Evolutionary conservation across 2,329 filamentous ascomycete genomes (phyloP), one percentile per base, ranked within the genome.

Genomic region (Waltergamsia citrina): DNA sequence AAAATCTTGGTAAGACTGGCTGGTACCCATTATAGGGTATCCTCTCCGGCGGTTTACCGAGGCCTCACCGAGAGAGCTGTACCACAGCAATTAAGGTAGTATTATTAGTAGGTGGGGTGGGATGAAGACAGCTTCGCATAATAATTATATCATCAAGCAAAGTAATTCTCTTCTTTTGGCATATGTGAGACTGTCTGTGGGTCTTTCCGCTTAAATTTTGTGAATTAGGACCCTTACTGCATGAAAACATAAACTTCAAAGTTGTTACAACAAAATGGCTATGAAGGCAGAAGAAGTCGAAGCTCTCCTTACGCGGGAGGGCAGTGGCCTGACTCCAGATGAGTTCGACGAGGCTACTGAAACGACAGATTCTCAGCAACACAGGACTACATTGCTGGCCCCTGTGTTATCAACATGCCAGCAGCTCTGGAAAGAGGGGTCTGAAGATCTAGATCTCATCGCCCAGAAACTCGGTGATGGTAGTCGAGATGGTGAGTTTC

Each of bases 381-480:
- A 38, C 15, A 46, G 57, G n/a, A 49, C 46, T 1, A 41, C 49
- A 8, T 26, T 52, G 6, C 43, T 74, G 12, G 47, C 49, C 7
- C 49, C 51, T 0, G 56, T 71, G 1, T 47, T 70, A 25, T 45
- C 44, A 7, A 47, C 48, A 3, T 60, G 62, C 12, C 52, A 57
- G 31, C 44, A 63, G 14, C 51, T 65, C 4, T 66, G 62, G 53
- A 50, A 56, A 22, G 44, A 62, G 6, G 51, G 53, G 2, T 59
- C 57, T 1, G 42, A 52, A 7, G 56, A 65, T 1, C 52, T 77
- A 12, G 65, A 69, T 34, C 36, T 45, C 3, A 53, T 71, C 25
- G 65, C 67, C 2, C 63, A 74, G 47, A 67, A 65, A 37, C 47
- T 77, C 1, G 74, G 65, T 1, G 65, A 77, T 42, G 68, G 63